These are phyloP conservation scores for Aspergillus ruber DNA, from an alignment of 2,329 filamentous ascomycete genomes.

Conservation along the genomic window DNA sequence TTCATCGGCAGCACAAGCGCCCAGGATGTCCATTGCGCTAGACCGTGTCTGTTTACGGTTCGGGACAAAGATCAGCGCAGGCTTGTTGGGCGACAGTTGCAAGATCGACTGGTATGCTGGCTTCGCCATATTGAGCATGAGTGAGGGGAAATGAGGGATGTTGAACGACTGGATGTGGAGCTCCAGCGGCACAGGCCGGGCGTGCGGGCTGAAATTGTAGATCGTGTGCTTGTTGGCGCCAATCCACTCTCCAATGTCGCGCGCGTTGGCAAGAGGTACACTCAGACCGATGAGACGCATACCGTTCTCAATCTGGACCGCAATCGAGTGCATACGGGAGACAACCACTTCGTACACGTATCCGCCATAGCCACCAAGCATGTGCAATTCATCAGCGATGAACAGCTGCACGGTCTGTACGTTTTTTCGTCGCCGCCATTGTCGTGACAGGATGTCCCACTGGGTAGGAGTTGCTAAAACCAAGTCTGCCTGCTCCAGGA, in stretches of 20 bases:
- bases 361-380: conserved; percentile 78
- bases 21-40: conserved; percentile 78
- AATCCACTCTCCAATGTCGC: conserved; percentile 95
- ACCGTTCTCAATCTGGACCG: conserved; percentile 74
- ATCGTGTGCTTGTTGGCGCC: conserved; percentile 97
- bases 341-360: conserved; percentile 94
- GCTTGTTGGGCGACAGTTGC: conserved; percentile 81
- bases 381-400: conserved; percentile 90
- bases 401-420: conserved; percentile 85
- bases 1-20: conserved; percentile 80
- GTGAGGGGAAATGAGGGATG: conserved; percentile 91
- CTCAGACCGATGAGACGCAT: conserved; percentile 85
- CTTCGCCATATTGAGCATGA: conserved; percentile 98
- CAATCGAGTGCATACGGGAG: conserved; percentile 96
- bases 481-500: conserved; percentile 79
- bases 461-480: conserved; percentile 88
- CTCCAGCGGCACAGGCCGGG: conserved; percentile 81
- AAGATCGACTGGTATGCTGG: conserved; percentile 84
- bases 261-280: conserved; percentile 85
- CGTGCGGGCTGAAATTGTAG: conserved; percentile 94
- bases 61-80: conserved; percentile 85
- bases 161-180: conserved; percentile 93
- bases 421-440: conserved; percentile 96
- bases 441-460: conserved; percentile 92
- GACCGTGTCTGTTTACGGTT: conserved; percentile 86